Evolutionary conservation across 2,329 filamentous ascomycete genomes (phyloP).

Genomic region (Epicoccum nigrum): DNA sequence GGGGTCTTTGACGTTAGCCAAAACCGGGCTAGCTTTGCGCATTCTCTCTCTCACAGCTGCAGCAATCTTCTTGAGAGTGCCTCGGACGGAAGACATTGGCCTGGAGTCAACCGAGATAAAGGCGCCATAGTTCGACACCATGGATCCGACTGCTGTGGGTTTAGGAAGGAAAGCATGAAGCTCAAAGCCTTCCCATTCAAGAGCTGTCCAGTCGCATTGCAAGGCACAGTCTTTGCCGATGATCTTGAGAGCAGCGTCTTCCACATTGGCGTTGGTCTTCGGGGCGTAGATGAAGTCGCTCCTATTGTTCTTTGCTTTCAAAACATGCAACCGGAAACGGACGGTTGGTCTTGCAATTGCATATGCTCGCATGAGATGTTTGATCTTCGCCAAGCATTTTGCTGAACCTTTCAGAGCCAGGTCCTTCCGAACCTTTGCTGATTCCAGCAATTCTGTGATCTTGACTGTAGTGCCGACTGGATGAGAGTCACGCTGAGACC

Average conservation of each 20-base stretch:
- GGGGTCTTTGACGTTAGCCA: conserved; percentile 53
- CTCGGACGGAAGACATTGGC: conserved; percentile 63
- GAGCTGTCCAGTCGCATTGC: conserved; percentile 57
- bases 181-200: conserved; percentile 50
- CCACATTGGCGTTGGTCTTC: conserved; percentile 54
- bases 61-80: conserved; percentile 65
- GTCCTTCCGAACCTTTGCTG: conserved; percentile 68
- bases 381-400: conserved; percentile 64
- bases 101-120: conserved; percentile 74
- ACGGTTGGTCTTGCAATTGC: conserved; percentile 69
- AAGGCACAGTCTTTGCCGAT: conserved; percentile 63
- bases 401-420: conserved; percentile 62
- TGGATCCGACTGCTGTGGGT: conserved; percentile 51
- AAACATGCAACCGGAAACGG: conserved; percentile 65
- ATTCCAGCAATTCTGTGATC: conserved; percentile 64
- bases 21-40: conserved; percentile 28
- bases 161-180: conserved; percentile 66
- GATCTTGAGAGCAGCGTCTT: conserved; percentile 67
- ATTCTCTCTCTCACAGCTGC: conserved; percentile 61
- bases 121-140: conserved; percentile 51
- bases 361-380: conserved; percentile 66
- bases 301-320: conserved; percentile 59
- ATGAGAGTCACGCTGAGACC: conserved; percentile 53
- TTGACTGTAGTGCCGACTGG: conserved; percentile 73
- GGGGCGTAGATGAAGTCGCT: conserved; percentile 69